Percentiles rank a stretch among this genome's conserved stretches.
Evolutionary conservation across 176 grass and related monocot genomes (phyloP).

Genomic region (Zoysia pacifica): DNA sequence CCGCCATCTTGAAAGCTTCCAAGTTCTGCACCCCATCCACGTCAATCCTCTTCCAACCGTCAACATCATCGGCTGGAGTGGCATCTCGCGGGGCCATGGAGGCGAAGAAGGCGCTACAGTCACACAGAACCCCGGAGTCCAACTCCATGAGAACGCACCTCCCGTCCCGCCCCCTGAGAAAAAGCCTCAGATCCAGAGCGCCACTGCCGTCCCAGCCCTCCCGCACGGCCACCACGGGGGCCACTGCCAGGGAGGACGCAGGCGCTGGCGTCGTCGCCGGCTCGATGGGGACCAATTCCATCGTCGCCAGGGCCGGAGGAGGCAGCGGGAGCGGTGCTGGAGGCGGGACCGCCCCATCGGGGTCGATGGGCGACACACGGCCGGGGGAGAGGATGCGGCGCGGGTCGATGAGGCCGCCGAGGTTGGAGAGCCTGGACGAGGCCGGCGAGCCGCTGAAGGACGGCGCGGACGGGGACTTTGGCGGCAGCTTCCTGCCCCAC

Average conservation of each 20-base stretch:
- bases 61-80: neutral
- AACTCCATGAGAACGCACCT: constrained; percentile 69
- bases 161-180: constrained; percentile 57
- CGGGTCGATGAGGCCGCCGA: constrained; percentile 59
- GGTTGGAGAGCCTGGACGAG: constrained; percentile 43
- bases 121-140: constrained; percentile 53
- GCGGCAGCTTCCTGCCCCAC: constrained; percentile 45
- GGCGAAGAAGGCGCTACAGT: constrained; percentile 61
- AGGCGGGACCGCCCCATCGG: constrained; percentile 40
- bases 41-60: constrained; percentile 33
- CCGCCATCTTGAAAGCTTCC: constrained; percentile 52
- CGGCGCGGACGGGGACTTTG: constrained; percentile 36
- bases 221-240: neutral
- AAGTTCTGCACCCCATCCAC: constrained; percentile 62
- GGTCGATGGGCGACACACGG: constrained; percentile 75
- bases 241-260: too few species aligned
- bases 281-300: neutral
- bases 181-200: constrained; percentile 56
- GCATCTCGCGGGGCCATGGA: neutral
- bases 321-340: constrained; percentile 23
- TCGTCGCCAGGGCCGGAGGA: neutral
- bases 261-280: too few species aligned
- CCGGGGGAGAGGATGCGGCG: constrained; percentile 79
- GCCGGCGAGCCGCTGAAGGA: constrained; percentile 60
- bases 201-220: neutral